These are phyloP conservation scores for Colletotrichum phormii DNA, from an alignment of 2,329 filamentous ascomycete species.

Conservation along the genomic window DNA sequence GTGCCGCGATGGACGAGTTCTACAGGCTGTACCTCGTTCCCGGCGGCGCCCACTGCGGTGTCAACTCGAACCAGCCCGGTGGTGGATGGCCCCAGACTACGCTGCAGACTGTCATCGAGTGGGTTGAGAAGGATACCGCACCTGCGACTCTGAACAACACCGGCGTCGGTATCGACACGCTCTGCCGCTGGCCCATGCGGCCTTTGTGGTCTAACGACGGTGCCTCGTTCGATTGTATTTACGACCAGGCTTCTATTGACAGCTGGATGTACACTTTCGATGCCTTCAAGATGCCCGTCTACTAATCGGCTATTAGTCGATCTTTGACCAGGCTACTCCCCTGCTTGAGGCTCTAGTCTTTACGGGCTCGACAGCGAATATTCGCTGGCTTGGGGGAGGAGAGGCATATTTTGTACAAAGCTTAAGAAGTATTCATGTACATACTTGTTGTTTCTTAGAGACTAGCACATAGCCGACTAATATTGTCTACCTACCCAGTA, in stretches of 20 bases:
- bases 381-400: not conserved
- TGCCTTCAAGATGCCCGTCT: slow-evolving; percentile 32
- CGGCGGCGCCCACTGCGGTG: slow-evolving; percentile 62
- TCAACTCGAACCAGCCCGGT: slow-evolving; percentile 57
- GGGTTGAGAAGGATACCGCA: slow-evolving; percentile 61
- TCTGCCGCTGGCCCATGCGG: slow-evolving; percentile 57
- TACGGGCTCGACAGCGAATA: not conserved
- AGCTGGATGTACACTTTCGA: slow-evolving; percentile 32
- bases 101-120: slow-evolving; percentile 59
- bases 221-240: slow-evolving; percentile 13
- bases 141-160: slow-evolving; percentile 56
- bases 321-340: not conserved
- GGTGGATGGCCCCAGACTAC: slow-evolving; percentile 46
- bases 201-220: slow-evolving; percentile 49
- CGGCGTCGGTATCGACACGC: slow-evolving; percentile 47
- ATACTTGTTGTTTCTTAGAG: not conserved
- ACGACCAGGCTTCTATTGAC: slow-evolving; percentile 23
- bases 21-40: slow-evolving; percentile 55
- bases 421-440: not conserved
- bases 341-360: not conserved
- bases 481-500: not conserved
- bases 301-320: not conserved
- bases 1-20: slow-evolving; percentile 49
- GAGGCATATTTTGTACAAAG: not conserved
- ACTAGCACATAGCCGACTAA: not conserved